Conservation (phyloP, 345 rosid species). For the Salix koriyanagi region DNA sequence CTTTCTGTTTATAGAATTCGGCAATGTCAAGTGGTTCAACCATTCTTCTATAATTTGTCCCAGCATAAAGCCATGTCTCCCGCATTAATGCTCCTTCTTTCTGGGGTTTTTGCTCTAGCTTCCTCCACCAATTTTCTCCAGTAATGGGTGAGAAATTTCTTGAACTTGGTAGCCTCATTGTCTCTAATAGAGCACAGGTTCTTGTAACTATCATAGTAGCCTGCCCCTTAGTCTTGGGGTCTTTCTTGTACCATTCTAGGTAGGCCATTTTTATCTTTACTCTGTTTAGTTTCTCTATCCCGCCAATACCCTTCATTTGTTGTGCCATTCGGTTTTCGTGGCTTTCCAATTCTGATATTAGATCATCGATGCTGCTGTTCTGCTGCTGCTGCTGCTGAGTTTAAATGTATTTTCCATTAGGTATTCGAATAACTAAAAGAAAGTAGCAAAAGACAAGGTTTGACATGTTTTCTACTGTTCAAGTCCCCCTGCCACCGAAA, state of each 20-base stretch:
- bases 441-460: background rate
- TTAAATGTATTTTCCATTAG: background rate
- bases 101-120: slow-evolving; percentile 49
- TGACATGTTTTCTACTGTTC: too few relatives aligned
- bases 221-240: slow-evolving; percentile 15
- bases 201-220: slow-evolving; percentile 66
- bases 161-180: background rate
- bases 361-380: background rate
- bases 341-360: slow-evolving; percentile 23
- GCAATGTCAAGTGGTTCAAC: slow-evolving; percentile 81
- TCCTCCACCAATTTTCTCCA: slow-evolving; percentile 50
- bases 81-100: slow-evolving; percentile 28
- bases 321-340: slow-evolving; percentile 9
- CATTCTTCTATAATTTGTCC: slow-evolving; percentile 57
- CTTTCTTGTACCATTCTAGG: slow-evolving; percentile 65
- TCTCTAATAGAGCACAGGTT: background rate
- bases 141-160: slow-evolving; percentile 29
- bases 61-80: slow-evolving; percentile 36
- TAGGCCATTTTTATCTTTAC: slow-evolving; percentile 39
- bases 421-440: background rate
- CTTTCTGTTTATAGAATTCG: slow-evolving; percentile 36
- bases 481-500: too few relatives aligned
- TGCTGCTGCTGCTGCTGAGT: slow-evolving; percentile 25
- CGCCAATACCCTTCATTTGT: slow-evolving; percentile 25
- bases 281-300: slow-evolving; percentile 30